Percentiles rank a stretch among this genome's conserved stretches.
Evolutionary conservation across 129 eudicot species (phyloP).

Genomic region (Centaurea solstitialis): DNA sequence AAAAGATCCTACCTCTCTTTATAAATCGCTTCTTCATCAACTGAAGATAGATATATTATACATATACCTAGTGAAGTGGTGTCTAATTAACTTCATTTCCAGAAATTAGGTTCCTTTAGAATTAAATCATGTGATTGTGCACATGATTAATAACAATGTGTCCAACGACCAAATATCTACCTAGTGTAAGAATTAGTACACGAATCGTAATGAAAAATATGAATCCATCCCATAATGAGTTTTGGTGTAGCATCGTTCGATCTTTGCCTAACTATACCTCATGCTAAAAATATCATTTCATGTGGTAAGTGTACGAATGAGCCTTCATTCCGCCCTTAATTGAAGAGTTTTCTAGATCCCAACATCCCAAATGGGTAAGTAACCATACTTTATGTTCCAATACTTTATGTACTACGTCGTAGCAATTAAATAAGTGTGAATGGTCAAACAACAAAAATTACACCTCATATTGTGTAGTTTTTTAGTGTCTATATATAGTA

Average conservation of each 20-base stretch:
- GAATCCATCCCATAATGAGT: not conserved
- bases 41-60: not conserved
- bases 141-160: not conserved
- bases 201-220: not conserved
- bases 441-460: not conserved
- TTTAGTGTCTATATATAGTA: no score
- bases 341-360: not conserved
- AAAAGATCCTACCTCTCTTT: no score
- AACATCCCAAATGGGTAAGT: not conserved
- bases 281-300: not conserved
- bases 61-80: constrained; percentile 48
- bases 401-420: not conserved
- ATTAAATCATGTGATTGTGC: not conserved
- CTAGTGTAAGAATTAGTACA: not conserved
- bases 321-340: not conserved
- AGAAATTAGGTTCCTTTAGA: constrained; percentile 53
- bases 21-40: not conserved
- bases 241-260: not conserved
- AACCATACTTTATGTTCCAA: not conserved
- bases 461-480: no score
- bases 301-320: not conserved
- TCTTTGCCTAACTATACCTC: not conserved
- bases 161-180: not conserved
- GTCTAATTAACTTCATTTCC: constrained; percentile 32
- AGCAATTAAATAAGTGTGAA: not conserved